These are phyloP conservation scores for Vaccinium myrtillus DNA, from an alignment of 148 eudicot species.

Conservation along the genomic window DNA sequence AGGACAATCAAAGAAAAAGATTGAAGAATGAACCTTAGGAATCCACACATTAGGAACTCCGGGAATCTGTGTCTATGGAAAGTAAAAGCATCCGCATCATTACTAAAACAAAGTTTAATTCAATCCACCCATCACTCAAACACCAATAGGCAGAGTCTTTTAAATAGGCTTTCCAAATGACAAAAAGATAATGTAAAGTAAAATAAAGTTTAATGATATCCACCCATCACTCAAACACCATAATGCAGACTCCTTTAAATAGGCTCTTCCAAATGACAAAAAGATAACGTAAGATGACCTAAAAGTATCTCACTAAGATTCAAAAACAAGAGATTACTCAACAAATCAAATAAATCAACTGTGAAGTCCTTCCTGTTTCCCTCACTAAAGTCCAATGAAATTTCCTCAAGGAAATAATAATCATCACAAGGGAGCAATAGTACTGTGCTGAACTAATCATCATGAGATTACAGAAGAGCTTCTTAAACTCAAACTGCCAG, in stretches of 20 bases:
- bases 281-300: background rate
- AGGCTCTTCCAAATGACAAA: background rate
- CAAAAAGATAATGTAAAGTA: background rate
- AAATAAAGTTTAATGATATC: background rate
- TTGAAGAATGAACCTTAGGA: background rate
- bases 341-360: background rate
- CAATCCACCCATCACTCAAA: background rate
- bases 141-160: background rate
- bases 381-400: background rate
- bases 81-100: background rate
- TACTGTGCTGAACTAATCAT: background rate
- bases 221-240: background rate
- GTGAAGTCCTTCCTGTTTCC: background rate
- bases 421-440: background rate
- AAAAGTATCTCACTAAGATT: background rate
- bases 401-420: background rate
- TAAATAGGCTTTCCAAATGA: background rate
- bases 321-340: background rate
- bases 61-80: background rate
- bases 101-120: background rate
- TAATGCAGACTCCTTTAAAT: background rate
- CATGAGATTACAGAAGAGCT: background rate
- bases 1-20: background rate
- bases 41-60: background rate
- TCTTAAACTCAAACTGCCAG: background rate